Evolutionary conservation across 2,329 filamentous ascomycete species (phyloP).

Genomic region (Fusarium sp.): DNA sequence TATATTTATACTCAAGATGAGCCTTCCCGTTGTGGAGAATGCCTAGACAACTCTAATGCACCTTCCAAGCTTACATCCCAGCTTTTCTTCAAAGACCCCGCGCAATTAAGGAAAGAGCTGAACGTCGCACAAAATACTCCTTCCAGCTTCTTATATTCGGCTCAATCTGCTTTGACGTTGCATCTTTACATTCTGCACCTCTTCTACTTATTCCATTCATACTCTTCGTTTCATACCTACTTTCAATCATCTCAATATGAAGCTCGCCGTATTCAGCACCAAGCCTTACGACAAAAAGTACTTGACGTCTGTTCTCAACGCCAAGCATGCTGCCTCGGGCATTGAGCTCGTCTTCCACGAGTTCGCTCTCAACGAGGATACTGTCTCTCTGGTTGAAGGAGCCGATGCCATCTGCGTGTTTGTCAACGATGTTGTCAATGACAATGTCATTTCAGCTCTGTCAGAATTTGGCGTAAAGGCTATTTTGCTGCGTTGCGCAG

Average conservation of each 20-base stretch:
- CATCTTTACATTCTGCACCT: neutral
- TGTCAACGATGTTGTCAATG: constrained; percentile 71
- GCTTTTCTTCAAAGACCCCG: constrained; percentile 26
- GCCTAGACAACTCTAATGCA: constrained; percentile 22
- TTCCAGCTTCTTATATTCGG: neutral
- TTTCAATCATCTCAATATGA: constrained; percentile 54
- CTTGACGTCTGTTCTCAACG: constrained; percentile 57
- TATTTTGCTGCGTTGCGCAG: constrained; percentile 74
- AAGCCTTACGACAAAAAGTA: constrained; percentile 72
- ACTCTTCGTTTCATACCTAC: neutral
- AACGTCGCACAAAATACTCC: constrained; percentile 6
- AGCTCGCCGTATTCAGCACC: constrained; percentile 72
- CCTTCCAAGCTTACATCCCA: constrained; percentile 28
- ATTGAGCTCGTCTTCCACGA: constrained; percentile 68
- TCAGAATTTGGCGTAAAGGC: constrained; percentile 63
- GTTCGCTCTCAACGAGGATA: constrained; percentile 66
- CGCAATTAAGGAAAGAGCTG: constrained; percentile 26
- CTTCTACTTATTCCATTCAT: neutral
- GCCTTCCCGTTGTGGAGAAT: constrained; percentile 38
- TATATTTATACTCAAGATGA: constrained; percentile 19
- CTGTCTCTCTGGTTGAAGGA: constrained; percentile 63
- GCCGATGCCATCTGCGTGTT: constrained; percentile 73
- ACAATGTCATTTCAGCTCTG: constrained; percentile 63
- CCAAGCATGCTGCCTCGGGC: constrained; percentile 48
- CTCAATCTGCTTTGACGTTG: neutral